Evolutionary conservation across 202 grass and related monocot species (phyloP).

Genomic region (Setaria viridis): DNA sequence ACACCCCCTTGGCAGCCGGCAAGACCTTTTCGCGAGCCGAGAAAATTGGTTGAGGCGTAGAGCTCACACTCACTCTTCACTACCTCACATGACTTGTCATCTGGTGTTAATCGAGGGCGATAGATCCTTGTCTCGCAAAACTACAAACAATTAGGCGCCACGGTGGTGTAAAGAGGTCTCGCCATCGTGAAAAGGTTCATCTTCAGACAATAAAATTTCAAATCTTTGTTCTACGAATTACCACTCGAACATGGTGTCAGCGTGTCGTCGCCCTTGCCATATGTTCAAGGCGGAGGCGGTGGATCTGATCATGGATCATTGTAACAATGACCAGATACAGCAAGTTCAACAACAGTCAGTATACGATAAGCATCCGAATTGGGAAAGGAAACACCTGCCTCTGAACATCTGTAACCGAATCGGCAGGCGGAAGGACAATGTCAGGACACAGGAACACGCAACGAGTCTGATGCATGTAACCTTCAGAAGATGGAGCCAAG

Average conservation of each 20-base stretch:
- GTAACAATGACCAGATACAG: neutral
- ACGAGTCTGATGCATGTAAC: neutral
- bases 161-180: neutral
- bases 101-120: neutral
- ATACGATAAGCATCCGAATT: neutral
- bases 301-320: neutral
- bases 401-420: neutral
- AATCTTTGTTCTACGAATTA: neutral
- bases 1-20: neutral
- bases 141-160: neutral
- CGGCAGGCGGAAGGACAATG: neutral
- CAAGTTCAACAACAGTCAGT: neutral
- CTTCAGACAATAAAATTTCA: neutral
- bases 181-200: neutral
- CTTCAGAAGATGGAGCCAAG: neutral
- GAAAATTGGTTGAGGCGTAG: neutral
- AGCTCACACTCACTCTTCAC: neutral
- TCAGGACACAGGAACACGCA: no score
- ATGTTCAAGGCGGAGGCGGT: neutral
- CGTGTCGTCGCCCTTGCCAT: neutral
- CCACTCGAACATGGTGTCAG: neutral
- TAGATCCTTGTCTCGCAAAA: neutral
- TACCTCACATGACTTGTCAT: conserved; percentile 1
- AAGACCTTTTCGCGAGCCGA: neutral
- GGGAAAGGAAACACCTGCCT: neutral